These are phyloP conservation scores for Cladosporium sp. DNA, from an alignment of 2,329 filamentous ascomycete genomes.

Conservation along the genomic window DNA sequence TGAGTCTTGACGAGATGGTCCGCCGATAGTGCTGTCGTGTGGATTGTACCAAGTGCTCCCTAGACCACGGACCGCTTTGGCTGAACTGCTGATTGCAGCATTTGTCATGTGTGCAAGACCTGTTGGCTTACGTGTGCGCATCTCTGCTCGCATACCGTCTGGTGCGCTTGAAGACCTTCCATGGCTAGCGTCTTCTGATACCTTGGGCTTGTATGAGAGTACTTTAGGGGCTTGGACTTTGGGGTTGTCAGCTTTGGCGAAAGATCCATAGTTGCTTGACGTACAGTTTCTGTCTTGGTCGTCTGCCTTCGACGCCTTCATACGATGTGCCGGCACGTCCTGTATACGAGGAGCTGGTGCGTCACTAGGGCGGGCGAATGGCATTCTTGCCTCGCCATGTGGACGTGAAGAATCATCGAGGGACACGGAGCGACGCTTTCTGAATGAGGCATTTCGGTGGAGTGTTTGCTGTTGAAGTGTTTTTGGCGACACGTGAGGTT, in stretches of 20 bases:
- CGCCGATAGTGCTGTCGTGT: constrained; percentile 10
- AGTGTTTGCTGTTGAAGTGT: constrained; percentile 16
- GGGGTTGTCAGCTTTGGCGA: neutral
- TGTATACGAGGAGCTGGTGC: constrained; percentile 16
- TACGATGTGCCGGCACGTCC: constrained; percentile 2
- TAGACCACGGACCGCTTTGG: neutral
- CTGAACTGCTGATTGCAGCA: neutral
- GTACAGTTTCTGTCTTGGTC: neutral
- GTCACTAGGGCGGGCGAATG: constrained; percentile 1
- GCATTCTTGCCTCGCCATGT: neutral
- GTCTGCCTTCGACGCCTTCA: neutral
- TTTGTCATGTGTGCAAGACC: constrained; percentile 1
- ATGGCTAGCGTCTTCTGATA: constrained; percentile 16
- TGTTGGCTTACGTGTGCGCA: neutral
- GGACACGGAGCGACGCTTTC: constrained; percentile 15
- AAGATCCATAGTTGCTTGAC: neutral
- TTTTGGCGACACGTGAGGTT: constrained; percentile 9
- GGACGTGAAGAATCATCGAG: constrained; percentile 8
- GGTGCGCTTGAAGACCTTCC: constrained; percentile 18
- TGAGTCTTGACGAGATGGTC: neutral
- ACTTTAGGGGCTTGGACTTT: neutral
- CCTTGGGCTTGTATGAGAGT: constrained; percentile 7
- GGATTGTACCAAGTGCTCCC: constrained; percentile 15
- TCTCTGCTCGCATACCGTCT: neutral
- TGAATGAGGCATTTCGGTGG: constrained; percentile 1